Evolutionary conservation across 352 stramenopile genomes (phyloP), one percentile per base, ranked within the genome.

Genomic region (Globisporangium recalcitrans): DNA sequence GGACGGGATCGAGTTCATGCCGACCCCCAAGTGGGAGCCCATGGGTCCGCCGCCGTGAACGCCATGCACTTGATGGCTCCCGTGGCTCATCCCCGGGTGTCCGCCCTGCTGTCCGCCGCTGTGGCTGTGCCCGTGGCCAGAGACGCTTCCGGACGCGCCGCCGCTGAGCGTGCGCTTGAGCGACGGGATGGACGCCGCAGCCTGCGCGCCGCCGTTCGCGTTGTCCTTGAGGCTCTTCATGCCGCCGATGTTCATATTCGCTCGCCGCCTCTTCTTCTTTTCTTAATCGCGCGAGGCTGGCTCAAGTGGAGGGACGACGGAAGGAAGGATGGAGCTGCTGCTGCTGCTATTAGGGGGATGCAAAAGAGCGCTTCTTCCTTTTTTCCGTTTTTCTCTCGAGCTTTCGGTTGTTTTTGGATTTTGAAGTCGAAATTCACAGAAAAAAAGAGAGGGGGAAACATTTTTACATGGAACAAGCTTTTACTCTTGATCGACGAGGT

Each of bases 161-260:
- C 82, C 84, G 62, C 82, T 93, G 40, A 93, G 72, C 65, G 85
- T 95, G 59, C 85, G 81, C 72, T 95, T 95, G 36, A 95, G 73
- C 38, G 86, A 93, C 65, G 86, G 86, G 59, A 95, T 95, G 40
- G 75, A 74, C 36, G 82, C 75, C 19, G 66, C 76, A 11, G 63
- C 58, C 52, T 61, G 54, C 66, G 68, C 70, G 42, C 79, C 77
- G 61, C 76, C 74, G 63, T 80, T 81, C 14, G 62, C 52, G 34
- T 69, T 68, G 59, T 77, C 75, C 63, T 91, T 91, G 71, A 91
- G 77, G 46, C 75, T 70, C 63, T 91, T 91, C 73, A 91, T 80
- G 48, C 75, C 71, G 49, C 75, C 77, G 58, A 90, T 72, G 70
- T 91, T 91, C 82, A 91, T 91, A 19, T n/a, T 62, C 13, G 11